Conservation (phyloP, 768 basidiomycete genomes). For the Epithele typhae region DNA sequence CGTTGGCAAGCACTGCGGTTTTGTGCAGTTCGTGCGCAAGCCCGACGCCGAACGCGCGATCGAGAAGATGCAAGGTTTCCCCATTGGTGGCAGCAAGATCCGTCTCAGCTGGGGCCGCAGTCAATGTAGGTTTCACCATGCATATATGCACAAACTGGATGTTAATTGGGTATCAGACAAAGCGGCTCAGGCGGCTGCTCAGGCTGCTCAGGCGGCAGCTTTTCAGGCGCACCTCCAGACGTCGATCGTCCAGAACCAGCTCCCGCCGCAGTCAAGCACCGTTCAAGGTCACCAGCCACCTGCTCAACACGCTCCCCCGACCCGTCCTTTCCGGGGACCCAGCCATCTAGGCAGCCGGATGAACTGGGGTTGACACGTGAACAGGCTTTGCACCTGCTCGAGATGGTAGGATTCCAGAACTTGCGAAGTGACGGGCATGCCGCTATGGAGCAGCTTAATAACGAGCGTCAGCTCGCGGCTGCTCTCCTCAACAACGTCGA, state of each 20-base stretch:
- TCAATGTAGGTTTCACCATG: conserved; percentile 85
- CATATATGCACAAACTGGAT: too few relatives aligned
- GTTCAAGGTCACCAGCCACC: not conserved
- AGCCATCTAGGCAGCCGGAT: conserved; percentile 10
- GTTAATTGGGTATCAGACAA: conserved; percentile 77
- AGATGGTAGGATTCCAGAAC: conserved; percentile 27
- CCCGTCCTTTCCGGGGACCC: too few relatives aligned
- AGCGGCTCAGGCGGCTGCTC: conserved; percentile 86
- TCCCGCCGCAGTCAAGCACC: not conserved
- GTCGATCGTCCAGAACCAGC: not conserved
- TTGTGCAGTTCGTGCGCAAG: conserved; percentile 92
- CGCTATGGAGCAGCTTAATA: conserved; percentile 11
- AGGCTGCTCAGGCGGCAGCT: conserved; percentile 69
- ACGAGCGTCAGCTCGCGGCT: conserved; percentile 18
- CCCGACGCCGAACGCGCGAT: conserved; percentile 90
- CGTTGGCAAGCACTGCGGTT: conserved; percentile 91
- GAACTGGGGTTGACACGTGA: conserved; percentile 22
- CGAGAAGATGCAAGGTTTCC: conserved; percentile 96
- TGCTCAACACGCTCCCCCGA: conserved; percentile 3
- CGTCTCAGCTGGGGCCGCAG: conserved; percentile 91
- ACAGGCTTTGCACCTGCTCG: conserved; percentile 30
- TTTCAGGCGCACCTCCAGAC: conserved; percentile 32
- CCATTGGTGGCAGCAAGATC: conserved; percentile 88
- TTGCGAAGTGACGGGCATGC: conserved; percentile 17
- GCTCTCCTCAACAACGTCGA: conserved; percentile 17